These are phyloP conservation scores for Corinectria fuckeliana DNA, from an alignment of 2,329 filamentous ascomycete genomes.

Conservation along the genomic window DNA sequence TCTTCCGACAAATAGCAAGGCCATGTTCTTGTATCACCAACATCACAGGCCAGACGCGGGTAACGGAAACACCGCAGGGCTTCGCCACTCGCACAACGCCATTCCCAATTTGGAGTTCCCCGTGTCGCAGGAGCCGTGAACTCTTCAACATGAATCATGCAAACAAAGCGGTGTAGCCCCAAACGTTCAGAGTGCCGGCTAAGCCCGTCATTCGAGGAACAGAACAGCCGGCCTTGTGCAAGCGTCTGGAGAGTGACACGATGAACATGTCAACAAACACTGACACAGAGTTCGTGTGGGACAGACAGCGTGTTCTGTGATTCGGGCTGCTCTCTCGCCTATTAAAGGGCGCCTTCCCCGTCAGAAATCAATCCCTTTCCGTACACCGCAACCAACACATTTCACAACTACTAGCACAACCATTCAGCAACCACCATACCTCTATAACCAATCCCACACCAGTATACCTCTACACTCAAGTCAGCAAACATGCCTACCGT, in stretches of 20 bases:
- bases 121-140: background rate
- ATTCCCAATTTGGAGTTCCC: background rate
- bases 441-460: background rate
- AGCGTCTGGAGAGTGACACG: background rate
- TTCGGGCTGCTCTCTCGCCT: background rate
- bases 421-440: background rate
- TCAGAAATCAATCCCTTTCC: background rate
- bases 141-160: too few relatives aligned
- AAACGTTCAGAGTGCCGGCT: too few relatives aligned
- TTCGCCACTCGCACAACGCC: background rate
- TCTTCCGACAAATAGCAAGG: too few relatives aligned
- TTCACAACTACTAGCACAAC: too few relatives aligned
- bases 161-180: background rate
- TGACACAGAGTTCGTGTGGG: background rate
- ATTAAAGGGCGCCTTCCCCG: background rate
- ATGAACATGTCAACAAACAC: background rate
- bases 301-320: background rate
- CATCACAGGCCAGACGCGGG: too few relatives aligned
- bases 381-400: background rate
- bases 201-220: background rate
- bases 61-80: too few relatives aligned
- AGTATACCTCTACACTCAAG: background rate
- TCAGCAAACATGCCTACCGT: too few relatives aligned
- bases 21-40: too few relatives aligned
- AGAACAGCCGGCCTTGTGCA: background rate